Conservation (phyloP, 306 rosid species). For the Pyrus communis region DNA sequence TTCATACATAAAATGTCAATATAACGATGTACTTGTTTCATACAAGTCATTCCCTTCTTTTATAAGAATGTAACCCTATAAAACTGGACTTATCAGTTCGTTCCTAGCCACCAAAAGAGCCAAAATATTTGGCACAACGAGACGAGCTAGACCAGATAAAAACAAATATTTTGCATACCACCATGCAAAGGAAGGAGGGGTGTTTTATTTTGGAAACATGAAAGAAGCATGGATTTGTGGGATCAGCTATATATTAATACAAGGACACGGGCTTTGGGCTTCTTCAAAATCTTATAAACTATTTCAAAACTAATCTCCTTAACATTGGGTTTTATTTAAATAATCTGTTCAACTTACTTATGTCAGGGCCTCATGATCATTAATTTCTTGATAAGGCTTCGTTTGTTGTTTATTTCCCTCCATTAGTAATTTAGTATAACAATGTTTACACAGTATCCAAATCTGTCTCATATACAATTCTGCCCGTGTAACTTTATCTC, state of each 20-base stretch:
- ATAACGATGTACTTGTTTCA: no score
- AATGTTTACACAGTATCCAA: background rate
- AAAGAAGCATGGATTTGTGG: constrained; percentile 49
- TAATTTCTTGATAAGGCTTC: constrained; percentile 27
- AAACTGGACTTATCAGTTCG: no score
- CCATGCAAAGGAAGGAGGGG: constrained; percentile 29
- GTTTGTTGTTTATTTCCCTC: background rate
- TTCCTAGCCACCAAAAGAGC: background rate
- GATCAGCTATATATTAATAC: constrained; percentile 52
- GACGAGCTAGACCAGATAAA: background rate
- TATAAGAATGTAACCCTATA: no score
- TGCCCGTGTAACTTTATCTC: no score
- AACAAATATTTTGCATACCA: constrained; percentile 8
- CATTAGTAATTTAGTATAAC: background rate
- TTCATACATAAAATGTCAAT: no score
- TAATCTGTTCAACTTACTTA: constrained; percentile 40
- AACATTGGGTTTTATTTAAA: constrained; percentile 46
- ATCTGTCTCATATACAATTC: background rate
- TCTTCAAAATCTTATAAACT: constrained; percentile 21
- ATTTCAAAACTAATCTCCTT: constrained; percentile 29
- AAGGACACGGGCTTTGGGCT: constrained; percentile 14
- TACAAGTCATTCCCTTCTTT: no score
- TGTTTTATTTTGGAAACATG: constrained; percentile 47
- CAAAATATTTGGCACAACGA: background rate
- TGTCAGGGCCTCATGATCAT: constrained; percentile 74